Evolutionary conservation across 2,329 filamentous ascomycete genomes (phyloP), one percentile per base, ranked within the genome.

Genomic region (Hypocrella siamensis): DNA sequence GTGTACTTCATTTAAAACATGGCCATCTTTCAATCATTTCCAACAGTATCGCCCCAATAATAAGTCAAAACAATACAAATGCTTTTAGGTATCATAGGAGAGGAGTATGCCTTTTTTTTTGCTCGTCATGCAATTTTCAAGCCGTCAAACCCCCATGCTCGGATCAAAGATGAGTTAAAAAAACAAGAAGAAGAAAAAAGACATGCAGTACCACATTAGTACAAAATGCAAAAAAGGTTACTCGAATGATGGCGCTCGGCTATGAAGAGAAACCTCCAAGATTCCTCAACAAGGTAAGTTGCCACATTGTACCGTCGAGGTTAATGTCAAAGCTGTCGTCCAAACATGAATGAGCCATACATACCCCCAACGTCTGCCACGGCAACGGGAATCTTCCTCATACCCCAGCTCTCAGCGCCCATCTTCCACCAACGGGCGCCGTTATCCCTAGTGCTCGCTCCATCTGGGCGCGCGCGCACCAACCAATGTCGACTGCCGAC

Each of bases 331-430:
- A 74, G 51, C 46, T 67, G 65, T 42, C 67, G 57, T 45, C 67
- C 67, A 54, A 74, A 75, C 70, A 75, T 75, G 45, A 68, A 74
- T 17, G 61, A 68, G 16, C 90, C 90, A 49, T 96, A 94, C 48
- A 93, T 92, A 39, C 84, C 84, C 45, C 93, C 90, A 17, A 96
- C 80, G 53, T 96, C 88, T 32, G 86, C 83, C 47, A 75, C 73
- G 17, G 81, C 84, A 42, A 96, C 78, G n/a, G 88, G 92, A 26
- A 96, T 68, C 59, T 96, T 90, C 39, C 79, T 68, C 74, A 85
- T 85, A 24, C 82, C 82, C 82, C 82, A 88, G 58, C 75, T 81
- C 43, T 73, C 70, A 30, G 81, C 81, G 19, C 82, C 82, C 77
- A 84, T 79, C 61, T 90, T 90, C 82, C 82, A 90, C 45, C 60